phyloP scores from a whole-genome alignment of 306 rosid genomes.

The Urtica urens region DNA sequence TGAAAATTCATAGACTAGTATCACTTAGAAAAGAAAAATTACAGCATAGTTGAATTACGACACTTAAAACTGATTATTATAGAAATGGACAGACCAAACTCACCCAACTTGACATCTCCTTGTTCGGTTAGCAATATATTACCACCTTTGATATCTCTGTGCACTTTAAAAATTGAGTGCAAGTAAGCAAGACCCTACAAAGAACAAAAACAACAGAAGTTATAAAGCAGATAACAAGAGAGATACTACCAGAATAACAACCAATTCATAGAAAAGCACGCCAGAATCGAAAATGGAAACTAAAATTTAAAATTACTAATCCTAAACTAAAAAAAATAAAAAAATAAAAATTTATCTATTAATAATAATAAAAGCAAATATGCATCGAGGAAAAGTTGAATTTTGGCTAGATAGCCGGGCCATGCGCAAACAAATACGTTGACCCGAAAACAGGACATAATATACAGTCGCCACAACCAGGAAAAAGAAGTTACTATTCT shows the following conservation, averaged over 20 bases:
- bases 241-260: neutral
- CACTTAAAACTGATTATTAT: neutral
- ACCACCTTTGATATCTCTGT: slow-evolving; percentile 97
- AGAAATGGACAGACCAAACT: slow-evolving; percentile 23
- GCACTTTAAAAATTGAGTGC: slow-evolving; percentile 97
- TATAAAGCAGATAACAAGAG: neutral
- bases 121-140: slow-evolving; percentile 93
- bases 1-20: neutral
- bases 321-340: neutral
- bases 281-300: neutral
- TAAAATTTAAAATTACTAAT: neutral
- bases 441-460: too few relatives aligned
- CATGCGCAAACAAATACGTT: too few relatives aligned
- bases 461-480: too few relatives aligned
- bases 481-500: too few relatives aligned
- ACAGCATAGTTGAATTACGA: neutral
- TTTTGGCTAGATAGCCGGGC: too few relatives aligned
- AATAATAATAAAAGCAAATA: too few relatives aligned
- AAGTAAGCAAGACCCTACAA: slow-evolving; percentile 84
- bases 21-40: neutral
- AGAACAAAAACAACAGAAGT: slow-evolving; percentile 9
- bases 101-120: slow-evolving; percentile 98
- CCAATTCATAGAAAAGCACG: neutral
- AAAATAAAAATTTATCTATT: too few relatives aligned
- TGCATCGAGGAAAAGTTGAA: too few relatives aligned